phyloP scores from a whole-genome alignment of 192 early-diverging fungal species.

The Backusella tuberculispora region DNA sequence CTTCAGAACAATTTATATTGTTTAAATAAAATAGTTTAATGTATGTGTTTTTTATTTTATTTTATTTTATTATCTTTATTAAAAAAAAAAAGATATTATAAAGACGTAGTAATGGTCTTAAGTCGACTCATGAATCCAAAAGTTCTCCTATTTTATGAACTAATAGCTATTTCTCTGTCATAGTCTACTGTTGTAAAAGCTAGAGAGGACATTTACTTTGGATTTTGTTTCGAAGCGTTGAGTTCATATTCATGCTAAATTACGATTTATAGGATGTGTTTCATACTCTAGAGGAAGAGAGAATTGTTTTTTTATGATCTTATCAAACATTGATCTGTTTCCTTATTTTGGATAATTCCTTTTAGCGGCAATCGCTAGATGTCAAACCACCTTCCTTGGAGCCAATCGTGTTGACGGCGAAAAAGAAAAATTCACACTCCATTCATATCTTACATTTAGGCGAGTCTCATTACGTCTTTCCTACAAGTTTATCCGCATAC shows the following conservation, averaged over 20 bases:
- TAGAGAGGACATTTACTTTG: neutral
- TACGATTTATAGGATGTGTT: neutral
- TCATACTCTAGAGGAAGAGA: neutral
- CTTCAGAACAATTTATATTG: no score
- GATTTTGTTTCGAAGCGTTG: conserved; percentile 1
- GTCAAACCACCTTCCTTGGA: neutral
- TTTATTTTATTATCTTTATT: no score
- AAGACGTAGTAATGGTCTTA: no score
- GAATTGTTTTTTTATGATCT: neutral
- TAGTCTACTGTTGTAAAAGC: no score
- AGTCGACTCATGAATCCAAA: no score
- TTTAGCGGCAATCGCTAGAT: no score
- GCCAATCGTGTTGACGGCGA: neutral
- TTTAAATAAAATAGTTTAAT: no score
- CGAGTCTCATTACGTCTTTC: neutral
- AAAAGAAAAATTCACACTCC: neutral
- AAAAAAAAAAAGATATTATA: no score
- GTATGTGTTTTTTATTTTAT: no score
- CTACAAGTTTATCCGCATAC: neutral
- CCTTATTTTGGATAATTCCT: neutral
- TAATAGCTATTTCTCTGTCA: no score
- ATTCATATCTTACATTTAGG: neutral
- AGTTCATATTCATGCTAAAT: neutral
- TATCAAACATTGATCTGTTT: neutral
- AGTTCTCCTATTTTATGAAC: no score